A percentile compares a stretch with the other conserved stretches of the same genome.
These are phyloP conservation scores for Debaryomyces prosopidis DNA, from an alignment of 805 yeast species.

Conservation along the genomic window DNA sequence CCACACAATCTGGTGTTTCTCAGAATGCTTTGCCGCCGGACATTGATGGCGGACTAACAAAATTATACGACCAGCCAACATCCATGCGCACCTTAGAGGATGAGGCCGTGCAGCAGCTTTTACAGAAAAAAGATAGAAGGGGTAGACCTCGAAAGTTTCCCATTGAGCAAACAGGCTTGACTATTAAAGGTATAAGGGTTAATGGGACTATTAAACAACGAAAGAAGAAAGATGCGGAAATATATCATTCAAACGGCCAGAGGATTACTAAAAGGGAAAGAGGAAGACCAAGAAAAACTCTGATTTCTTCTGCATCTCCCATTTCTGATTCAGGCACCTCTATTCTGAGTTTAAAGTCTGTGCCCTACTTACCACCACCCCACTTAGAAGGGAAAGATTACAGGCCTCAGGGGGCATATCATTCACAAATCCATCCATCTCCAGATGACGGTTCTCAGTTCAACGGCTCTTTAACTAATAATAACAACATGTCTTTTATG, in stretches of 20 bases:
- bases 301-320: background rate
- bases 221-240: slow-evolving; percentile 5
- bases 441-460: background rate
- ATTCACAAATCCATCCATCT: background rate
- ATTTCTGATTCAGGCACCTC: background rate
- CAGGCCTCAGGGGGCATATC: background rate
- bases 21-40: background rate
- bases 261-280: slow-evolving; percentile 12
- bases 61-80: slow-evolving; percentile 29
- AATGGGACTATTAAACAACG: slow-evolving; percentile 31
- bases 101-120: slow-evolving; percentile 34
- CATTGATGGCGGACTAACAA: slow-evolving; percentile 12
- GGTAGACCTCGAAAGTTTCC: slow-evolving; percentile 55
- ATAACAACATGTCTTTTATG: background rate
- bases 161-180: slow-evolving; percentile 44
- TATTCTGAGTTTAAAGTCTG: background rate
- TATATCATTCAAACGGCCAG: slow-evolving; percentile 5
- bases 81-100: slow-evolving; percentile 28
- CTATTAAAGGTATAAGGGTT: slow-evolving; percentile 43
- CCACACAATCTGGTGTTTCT: background rate
- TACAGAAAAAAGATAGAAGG: slow-evolving; percentile 43
- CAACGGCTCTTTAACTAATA: background rate
- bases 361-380: background rate
- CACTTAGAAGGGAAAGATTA: background rate
- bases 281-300: slow-evolving; percentile 13